Conservation (phyloP, 2,329 filamentous ascomycete species). For the Plenodomus biglobosus region DNA sequence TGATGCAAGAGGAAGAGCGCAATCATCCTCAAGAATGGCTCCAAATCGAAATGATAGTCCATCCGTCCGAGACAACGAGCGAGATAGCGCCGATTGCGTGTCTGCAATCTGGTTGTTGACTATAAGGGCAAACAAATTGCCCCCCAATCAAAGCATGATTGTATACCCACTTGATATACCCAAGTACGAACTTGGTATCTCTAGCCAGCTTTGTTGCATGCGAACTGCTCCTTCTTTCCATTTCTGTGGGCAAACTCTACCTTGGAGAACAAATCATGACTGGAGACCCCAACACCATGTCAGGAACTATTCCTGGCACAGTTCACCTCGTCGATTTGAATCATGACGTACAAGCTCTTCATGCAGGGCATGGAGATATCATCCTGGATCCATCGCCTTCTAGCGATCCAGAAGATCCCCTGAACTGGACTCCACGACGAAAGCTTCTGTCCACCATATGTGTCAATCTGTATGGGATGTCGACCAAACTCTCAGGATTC, state of each 20-base stretch:
- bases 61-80: not conserved
- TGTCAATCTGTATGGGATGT: constrained; percentile 23
- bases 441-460: constrained; percentile 31
- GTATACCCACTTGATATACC: constrained; percentile 6
- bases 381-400: constrained; percentile 46
- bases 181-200: not conserved
- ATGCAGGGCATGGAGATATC: constrained; percentile 45
- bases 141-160: not conserved
- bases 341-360: constrained; percentile 41
- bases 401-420: constrained; percentile 38
- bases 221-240: too few species aligned
- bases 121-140: not conserved
- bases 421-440: constrained; percentile 38
- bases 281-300: not conserved
- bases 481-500: not conserved
- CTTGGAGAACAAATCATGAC: constrained; percentile 5
- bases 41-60: not conserved
- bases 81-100: not conserved
- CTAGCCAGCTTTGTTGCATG: not conserved
- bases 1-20: not conserved
- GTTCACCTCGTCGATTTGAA: constrained; percentile 49
- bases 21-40: not conserved
- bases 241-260: too few species aligned
- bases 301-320: constrained; percentile 41
- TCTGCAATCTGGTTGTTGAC: not conserved